These are phyloP conservation scores for Hypholoma sublateritium DNA, from an alignment of 768 basidiomycete genomes.

Conservation along the genomic window DNA sequence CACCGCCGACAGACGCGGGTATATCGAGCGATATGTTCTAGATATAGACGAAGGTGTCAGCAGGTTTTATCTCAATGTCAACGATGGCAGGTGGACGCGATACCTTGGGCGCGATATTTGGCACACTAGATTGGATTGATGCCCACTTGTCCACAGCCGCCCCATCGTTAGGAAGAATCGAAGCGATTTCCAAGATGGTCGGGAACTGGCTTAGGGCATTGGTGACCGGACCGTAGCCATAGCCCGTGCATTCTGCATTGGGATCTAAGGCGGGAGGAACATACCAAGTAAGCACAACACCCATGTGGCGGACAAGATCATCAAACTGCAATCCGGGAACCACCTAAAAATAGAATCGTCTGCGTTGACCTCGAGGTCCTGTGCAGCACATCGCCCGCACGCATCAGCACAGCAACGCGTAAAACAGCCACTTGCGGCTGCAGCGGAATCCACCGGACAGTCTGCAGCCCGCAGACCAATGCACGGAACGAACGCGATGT, in stretches of 20 bases:
- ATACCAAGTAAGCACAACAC: background rate
- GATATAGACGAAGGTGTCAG: background rate
- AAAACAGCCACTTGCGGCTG: too few species aligned
- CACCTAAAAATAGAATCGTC: too few species aligned
- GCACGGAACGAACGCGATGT: too few species aligned
- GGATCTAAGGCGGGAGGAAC: background rate
- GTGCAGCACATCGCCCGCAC: too few species aligned
- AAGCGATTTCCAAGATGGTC: slow-evolving; percentile 40
- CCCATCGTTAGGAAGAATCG: slow-evolving; percentile 40
- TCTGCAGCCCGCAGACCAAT: too few species aligned
- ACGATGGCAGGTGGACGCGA: background rate
- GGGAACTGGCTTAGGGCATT: slow-evolving; percentile 38
- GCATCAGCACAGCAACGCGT: too few species aligned
- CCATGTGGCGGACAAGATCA: too few species aligned
- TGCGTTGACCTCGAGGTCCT: too few species aligned
- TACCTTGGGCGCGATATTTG: slow-evolving; percentile 48
- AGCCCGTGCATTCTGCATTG: background rate
- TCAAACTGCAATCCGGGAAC: too few species aligned
- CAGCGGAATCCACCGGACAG: too few species aligned
- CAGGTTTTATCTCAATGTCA: background rate
- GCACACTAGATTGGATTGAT: slow-evolving; percentile 41
- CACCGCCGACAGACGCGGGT: slow-evolving; percentile 23
- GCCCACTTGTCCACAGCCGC: slow-evolving; percentile 44
- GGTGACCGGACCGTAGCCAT: slow-evolving; percentile 22
- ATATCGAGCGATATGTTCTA: slow-evolving; percentile 20